phyloP scores from a whole-genome alignment of 2,329 filamentous ascomycete species.

The Botrytis byssoidea region DNA sequence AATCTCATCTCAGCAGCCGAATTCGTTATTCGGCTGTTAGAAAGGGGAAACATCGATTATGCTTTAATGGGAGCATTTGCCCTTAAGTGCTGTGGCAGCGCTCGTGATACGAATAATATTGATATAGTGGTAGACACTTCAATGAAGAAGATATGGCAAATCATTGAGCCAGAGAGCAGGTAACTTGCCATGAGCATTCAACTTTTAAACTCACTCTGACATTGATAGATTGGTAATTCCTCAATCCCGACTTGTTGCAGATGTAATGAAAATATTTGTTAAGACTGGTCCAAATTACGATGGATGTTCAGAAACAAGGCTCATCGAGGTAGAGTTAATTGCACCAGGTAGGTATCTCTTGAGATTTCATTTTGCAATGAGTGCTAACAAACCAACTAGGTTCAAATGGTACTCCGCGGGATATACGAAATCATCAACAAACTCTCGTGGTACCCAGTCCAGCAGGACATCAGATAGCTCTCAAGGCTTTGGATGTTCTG shows the following conservation, averaged over 20 bases:
- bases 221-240: slow-evolving; percentile 13
- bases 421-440: slow-evolving; percentile 19
- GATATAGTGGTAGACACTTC: slow-evolving; percentile 14
- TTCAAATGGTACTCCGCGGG: slow-evolving; percentile 5
- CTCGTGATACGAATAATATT: slow-evolving; percentile 11
- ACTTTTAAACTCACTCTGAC: background rate
- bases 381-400: background rate
- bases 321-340: slow-evolving; percentile 13
- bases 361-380: background rate
- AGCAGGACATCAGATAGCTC: background rate
- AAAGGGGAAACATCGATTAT: slow-evolving; percentile 5
- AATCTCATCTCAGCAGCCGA: slow-evolving; percentile 13
- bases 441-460: background rate
- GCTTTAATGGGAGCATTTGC: slow-evolving; percentile 18
- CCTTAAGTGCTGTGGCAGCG: slow-evolving; percentile 4
- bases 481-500: slow-evolving; percentile 8
- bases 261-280: slow-evolving; percentile 17
- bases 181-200: background rate
- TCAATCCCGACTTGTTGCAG: slow-evolving; percentile 1
- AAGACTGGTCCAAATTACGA: slow-evolving; percentile 11
- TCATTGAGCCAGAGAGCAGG: slow-evolving; percentile 9
- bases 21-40: slow-evolving; percentile 3
- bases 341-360: background rate
- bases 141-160: slow-evolving; percentile 16
- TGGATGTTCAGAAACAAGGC: slow-evolving; percentile 1